phyloP scores from a whole-genome alignment of 2,329 filamentous ascomycete species.

The Claviceps digitariae region DNA sequence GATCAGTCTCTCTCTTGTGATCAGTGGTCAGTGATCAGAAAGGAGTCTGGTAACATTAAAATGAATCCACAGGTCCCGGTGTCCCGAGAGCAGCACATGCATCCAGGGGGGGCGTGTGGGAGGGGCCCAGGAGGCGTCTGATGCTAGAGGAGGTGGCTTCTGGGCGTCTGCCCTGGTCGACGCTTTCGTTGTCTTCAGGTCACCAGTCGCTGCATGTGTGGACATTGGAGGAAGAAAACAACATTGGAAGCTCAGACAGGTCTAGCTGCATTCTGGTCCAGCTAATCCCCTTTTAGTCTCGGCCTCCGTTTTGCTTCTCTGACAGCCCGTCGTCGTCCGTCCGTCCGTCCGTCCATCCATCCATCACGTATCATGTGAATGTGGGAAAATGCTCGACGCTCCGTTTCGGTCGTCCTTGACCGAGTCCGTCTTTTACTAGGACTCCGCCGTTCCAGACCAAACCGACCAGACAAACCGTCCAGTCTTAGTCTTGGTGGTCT shows the following conservation, averaged over 20 bases:
- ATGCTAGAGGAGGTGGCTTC: neutral
- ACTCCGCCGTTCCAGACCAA: neutral
- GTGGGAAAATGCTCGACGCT: neutral
- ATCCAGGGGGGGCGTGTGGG: neutral
- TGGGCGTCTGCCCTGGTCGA: neutral
- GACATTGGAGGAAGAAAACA: neutral
- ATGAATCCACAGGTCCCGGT: neutral
- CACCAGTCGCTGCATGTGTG: neutral
- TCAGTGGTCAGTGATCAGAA: neutral
- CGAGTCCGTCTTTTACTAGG: neutral
- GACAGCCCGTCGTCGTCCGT: no score
- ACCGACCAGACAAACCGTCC: neutral
- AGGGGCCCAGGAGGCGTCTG: neutral
- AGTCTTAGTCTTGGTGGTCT: neutral
- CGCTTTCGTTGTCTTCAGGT: neutral
- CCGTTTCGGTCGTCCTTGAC: slow-evolving; percentile 1
- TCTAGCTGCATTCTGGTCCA: neutral
- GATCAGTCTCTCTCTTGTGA: slow-evolving; percentile 3
- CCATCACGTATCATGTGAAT: neutral
- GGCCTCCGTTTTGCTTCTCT: neutral
- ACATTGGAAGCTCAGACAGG: neutral
- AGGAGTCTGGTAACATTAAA: neutral
- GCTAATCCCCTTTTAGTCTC: neutral
- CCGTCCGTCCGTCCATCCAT: neutral
- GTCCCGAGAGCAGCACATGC: neutral